Evolutionary conservation across 2,329 filamentous ascomycete species (phyloP), one percentile per base, ranked within the genome.

Genomic region (Metarhizium sp.): DNA sequence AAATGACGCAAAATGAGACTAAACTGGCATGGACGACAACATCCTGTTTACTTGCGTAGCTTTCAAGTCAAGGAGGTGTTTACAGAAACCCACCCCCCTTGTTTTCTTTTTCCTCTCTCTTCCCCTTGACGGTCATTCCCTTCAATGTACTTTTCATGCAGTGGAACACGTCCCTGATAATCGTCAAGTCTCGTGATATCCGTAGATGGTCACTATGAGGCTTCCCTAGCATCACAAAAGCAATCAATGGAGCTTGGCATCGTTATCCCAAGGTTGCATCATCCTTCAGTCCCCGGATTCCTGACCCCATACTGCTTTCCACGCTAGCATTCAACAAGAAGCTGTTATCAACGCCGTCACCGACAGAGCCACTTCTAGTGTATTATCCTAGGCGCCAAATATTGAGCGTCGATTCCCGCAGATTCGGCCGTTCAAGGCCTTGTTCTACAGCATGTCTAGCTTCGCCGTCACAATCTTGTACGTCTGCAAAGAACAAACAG

Each of bases 321-420:
- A 13, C 52, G 30, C 51, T 53, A 48, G 43, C 30, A 47, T 53
- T 38, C 30, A 30, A 48, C 30, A 49, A 53, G 45, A 42, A 49
- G 45, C 20, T 53, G 45, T 38, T 43, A 30, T 1, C 14, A 14
- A 34, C 34, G n/a, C 34, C 47, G 45, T 25, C 34, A 29, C 45
- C 18, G 34, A 40, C 13, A n/a, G 30, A 11, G 32, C 18, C 34
- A 49, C 45, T 42, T 49, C 20, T 30, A 20, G 45, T 49, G 32
- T 40, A 13, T 18, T 40, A 49, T 14, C 45, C 45, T 43, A 49
- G 30, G 47, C 45, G 30, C 32, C 32, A 40, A 16, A 53, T 42
- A 50, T 53, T 11, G 42, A 49, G 20, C 45, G n/a, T 29, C 43
- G 16, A 18, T 5, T 30, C 25, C n/a, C 29, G 16, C 14, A 38